Evolutionary conservation across 495 filamentous ascomycete genomes (phyloP), one percentile per base, ranked within the genome.

Genomic region (Barbatosphaeria neglecta): DNA sequence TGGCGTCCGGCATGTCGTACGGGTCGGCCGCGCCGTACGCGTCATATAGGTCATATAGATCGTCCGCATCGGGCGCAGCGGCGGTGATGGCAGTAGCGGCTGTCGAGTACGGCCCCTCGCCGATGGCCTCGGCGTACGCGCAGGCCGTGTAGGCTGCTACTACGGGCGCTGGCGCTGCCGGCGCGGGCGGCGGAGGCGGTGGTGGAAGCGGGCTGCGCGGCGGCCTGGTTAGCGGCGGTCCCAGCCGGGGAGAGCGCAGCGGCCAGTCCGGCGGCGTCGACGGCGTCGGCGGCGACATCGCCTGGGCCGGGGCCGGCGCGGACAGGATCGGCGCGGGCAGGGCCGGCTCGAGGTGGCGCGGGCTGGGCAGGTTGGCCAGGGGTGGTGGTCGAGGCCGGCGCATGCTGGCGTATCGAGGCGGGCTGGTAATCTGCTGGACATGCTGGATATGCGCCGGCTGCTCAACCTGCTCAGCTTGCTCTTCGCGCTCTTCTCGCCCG

Each of bases 241-340:
- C 33, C 11, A 54, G 44, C 4, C 58, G 16, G 1, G 45, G 28
- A 9, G 35, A 52, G 9, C 40, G 27, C 24, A 61, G 33, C 9
- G 54, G 53, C 54, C 61, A 61, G 37, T 33, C 54, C 1, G 60
- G 47, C 13, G 61, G 60, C 2, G 45, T 55, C 59, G 13, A n/a
- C 20, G 61, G 58, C 11, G 52, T 57, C 0, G 56, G 53, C 11
- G 52, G n/a, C n/a, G n/a, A n/a, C n/a, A n/a, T n/a, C n/a, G n/a
- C n/a, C n/a, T n/a, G 31, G 10, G 6, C 10, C 31, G 16, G 28
- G 28, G 4, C 11, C 11, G 11, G 31, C 31, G 51, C 4, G 44
- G 48, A 11, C 16, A 17, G n/a, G 19, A 20, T 18, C 40, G 20
- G 23, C 10, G 28, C 11, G 49, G 47, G 35, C 52, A 11, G 10